phyloP scores from a whole-genome alignment of 2,329 filamentous ascomycete genomes.

The Tolypocladium ovalisporum region DNA sequence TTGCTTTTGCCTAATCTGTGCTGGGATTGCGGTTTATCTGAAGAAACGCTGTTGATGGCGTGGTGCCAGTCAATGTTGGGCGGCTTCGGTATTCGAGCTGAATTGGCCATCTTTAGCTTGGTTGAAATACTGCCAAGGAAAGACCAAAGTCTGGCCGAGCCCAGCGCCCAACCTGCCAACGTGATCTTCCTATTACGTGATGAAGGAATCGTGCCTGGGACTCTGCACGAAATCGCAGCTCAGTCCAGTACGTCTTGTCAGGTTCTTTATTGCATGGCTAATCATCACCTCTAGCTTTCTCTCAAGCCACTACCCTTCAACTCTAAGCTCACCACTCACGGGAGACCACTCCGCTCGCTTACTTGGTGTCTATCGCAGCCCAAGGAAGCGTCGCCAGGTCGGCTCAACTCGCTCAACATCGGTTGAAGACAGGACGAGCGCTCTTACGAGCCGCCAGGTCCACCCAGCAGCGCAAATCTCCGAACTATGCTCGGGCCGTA shows the following conservation, averaged over 20 bases:
- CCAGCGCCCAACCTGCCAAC: too few relatives aligned
- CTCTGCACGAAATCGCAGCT: background rate
- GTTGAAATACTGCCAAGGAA: too few relatives aligned
- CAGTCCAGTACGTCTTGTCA: background rate
- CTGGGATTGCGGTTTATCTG: background rate
- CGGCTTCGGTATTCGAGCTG: background rate
- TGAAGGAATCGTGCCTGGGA: background rate
- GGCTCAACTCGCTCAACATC: background rate
- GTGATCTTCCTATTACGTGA: too few relatives aligned
- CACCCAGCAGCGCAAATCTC: constrained; percentile 86
- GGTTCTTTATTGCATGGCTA: background rate
- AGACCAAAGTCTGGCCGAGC: too few relatives aligned
- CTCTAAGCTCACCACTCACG: background rate
- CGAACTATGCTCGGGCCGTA: constrained; percentile 92
- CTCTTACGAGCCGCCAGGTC: constrained; percentile 66
- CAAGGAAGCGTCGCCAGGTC: background rate
- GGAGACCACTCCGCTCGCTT: background rate
- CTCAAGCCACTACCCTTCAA: background rate
- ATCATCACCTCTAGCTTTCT: background rate
- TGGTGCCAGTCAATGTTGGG: background rate
- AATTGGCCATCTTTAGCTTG: too few relatives aligned
- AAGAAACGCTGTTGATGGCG: background rate
- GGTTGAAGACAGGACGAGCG: background rate
- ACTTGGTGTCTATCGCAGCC: background rate
- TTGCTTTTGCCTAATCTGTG: background rate